Evolutionary conservation across 805 yeast species (phyloP).

Genomic region (Lachancea waltii): DNA sequence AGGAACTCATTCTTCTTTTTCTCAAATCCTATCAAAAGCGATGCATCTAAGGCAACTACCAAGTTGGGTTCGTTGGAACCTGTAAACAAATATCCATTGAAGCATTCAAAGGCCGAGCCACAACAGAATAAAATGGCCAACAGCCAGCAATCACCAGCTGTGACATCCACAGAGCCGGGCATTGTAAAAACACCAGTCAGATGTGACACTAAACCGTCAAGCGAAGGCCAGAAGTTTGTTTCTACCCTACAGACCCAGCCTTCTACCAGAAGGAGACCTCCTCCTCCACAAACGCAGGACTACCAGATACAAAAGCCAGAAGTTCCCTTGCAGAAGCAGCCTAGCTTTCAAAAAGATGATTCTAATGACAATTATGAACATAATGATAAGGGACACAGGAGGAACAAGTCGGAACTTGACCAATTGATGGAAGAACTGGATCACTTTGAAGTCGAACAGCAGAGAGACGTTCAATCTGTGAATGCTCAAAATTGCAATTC

Average conservation of each 20-base stretch:
- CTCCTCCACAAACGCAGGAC: constrained; percentile 1
- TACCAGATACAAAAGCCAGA: too few relatives aligned
- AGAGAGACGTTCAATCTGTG: too few relatives aligned
- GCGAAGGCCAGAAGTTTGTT: neutral
- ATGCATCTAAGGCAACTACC: neutral
- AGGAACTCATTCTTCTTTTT: constrained; percentile 13
- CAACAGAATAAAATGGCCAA: neutral
- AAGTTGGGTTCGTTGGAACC: constrained; percentile 1
- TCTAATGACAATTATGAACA: neutral
- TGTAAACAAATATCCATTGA: constrained; percentile 5
- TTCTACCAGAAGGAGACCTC: constrained; percentile 1
- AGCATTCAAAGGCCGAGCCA: constrained; percentile 1
- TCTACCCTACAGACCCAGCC: neutral
- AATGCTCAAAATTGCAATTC: too few relatives aligned
- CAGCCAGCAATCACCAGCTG: neutral
- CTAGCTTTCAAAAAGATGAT: too few relatives aligned
- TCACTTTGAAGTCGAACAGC: constrained; percentile 15
- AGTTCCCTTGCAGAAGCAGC: too few relatives aligned
- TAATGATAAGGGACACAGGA: constrained; percentile 15
- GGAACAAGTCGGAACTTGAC: constrained; percentile 32
- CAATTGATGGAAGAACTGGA: constrained; percentile 32
- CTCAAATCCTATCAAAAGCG: constrained; percentile 7
- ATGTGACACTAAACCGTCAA: neutral
- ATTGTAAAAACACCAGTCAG: neutral
- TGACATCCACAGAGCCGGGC: neutral